Evolutionary conservation across 2,329 filamentous ascomycete genomes (phyloP).

Genomic region (Penicillium olsonii): DNA sequence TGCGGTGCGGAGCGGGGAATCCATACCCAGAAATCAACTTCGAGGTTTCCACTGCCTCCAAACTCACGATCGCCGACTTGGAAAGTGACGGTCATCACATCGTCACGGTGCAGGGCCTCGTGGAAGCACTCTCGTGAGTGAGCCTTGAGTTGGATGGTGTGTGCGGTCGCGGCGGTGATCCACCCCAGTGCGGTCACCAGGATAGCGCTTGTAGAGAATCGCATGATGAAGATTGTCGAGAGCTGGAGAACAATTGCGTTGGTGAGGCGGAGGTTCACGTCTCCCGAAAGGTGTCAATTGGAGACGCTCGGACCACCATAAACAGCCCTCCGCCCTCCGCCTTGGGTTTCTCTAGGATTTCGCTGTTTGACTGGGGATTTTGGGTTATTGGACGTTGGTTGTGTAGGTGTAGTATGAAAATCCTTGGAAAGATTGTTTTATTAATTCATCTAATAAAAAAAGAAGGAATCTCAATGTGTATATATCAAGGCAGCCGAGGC

Average conservation of each 20-base stretch:
- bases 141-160: slow-evolving; percentile 94
- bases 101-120: slow-evolving; percentile 86
- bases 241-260: background rate
- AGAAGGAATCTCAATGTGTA: too few species aligned
- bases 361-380: too few species aligned
- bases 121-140: slow-evolving; percentile 98
- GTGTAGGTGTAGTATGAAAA: too few species aligned
- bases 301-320: slow-evolving; percentile 38
- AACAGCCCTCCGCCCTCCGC: slow-evolving; percentile 14
- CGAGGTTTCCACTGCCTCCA: slow-evolving; percentile 88
- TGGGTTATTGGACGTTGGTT: too few species aligned
- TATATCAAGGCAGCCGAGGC: too few species aligned
- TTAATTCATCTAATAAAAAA: too few species aligned
- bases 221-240: slow-evolving; percentile 37
- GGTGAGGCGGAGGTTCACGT: slow-evolving; percentile 3
- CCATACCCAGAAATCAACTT: slow-evolving; percentile 96
- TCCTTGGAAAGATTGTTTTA: too few species aligned
- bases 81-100: slow-evolving; percentile 98
- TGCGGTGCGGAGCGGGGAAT: too few species aligned
- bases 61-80: slow-evolving; percentile 97
- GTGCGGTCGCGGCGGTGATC: slow-evolving; percentile 67
- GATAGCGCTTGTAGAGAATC: slow-evolving; percentile 41
- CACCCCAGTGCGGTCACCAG: slow-evolving; percentile 56
- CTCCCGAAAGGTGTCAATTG: slow-evolving; percentile 40
- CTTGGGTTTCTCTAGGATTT: too few species aligned